Evolutionary conservation across 1,284 basidiomycete genomes (phyloP).

Genomic region (Heliocybe sulcata): DNA sequence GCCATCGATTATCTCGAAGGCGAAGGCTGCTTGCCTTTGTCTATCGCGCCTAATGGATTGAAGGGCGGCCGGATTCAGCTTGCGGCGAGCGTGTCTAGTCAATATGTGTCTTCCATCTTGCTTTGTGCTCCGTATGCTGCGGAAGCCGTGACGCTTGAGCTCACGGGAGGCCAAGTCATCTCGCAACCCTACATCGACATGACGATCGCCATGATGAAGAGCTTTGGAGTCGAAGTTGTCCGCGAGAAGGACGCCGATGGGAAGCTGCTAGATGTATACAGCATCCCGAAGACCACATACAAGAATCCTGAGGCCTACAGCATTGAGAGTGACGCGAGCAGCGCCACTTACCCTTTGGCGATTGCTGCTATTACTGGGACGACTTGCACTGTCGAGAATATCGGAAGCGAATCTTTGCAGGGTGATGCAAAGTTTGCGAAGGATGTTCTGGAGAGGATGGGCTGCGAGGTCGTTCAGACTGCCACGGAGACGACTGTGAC

Average conservation of each 20-base stretch:
- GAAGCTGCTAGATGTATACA: slow-evolving; percentile 73
- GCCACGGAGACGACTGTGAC: slow-evolving; percentile 87
- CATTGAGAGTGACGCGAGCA: slow-evolving; percentile 95
- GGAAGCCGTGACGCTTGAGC: slow-evolving; percentile 79
- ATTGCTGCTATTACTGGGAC: slow-evolving; percentile 96
- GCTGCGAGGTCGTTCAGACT: slow-evolving; percentile 87
- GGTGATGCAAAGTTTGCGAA: slow-evolving; percentile 96
- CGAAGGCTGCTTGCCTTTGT: slow-evolving; percentile 84
- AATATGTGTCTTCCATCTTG: slow-evolving; percentile 97
- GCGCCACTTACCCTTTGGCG: slow-evolving; percentile 95
- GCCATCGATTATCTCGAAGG: slow-evolving; percentile 75
- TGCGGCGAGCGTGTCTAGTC: slow-evolving; percentile 91
- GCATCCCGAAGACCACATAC: slow-evolving; percentile 82
- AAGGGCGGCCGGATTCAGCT: slow-evolving; percentile 82
- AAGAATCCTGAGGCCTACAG: slow-evolving; percentile 75
- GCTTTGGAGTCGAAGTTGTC: slow-evolving; percentile 83
- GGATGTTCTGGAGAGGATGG: slow-evolving; percentile 92
- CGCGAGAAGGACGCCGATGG: slow-evolving; percentile 67
- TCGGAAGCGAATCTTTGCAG: slow-evolving; percentile 87
- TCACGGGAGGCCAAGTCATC: slow-evolving; percentile 91
- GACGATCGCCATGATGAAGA: slow-evolving; percentile 97
- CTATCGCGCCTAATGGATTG: slow-evolving; percentile 81
- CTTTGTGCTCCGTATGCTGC: slow-evolving; percentile 93
- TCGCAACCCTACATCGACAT: slow-evolving; percentile 99
- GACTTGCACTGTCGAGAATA: slow-evolving; percentile 88